Evolutionary conservation across 805 yeast genomes (phyloP).

Genomic region (Grigorovia yakushimaensis): DNA sequence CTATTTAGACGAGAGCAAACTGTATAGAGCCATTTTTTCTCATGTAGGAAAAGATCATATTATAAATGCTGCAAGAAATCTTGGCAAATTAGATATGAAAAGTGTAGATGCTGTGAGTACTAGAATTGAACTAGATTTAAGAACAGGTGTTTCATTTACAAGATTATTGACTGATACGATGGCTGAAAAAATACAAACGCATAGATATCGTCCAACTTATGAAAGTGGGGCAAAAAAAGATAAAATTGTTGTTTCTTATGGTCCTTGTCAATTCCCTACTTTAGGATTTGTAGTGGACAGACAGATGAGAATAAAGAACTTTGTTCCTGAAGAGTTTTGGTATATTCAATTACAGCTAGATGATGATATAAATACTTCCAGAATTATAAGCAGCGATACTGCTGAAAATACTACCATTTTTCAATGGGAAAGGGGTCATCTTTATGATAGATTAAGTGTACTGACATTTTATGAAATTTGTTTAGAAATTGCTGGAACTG

Average conservation of each 20-base stretch:
- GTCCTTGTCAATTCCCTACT: slow-evolving; percentile 94
- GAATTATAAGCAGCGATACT: slow-evolving; percentile 16
- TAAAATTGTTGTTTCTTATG: slow-evolving; percentile 51
- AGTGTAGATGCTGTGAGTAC: slow-evolving; percentile 79
- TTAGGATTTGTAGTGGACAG: slow-evolving; percentile 93
- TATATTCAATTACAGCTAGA: slow-evolving; percentile 43
- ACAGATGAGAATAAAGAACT: slow-evolving; percentile 61
- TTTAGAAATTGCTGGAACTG: slow-evolving; percentile 33
- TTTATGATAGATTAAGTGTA: slow-evolving; percentile 66
- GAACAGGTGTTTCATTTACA: slow-evolving; percentile 86
- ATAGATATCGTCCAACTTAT: slow-evolving; percentile 1
- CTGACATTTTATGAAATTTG: slow-evolving; percentile 61
- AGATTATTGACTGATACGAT: slow-evolving; percentile 53
- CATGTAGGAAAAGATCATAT: slow-evolving; percentile 76
- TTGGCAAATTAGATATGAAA: slow-evolving; percentile 50
- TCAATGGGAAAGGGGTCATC: slow-evolving; percentile 61
- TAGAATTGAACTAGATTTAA: slow-evolving; percentile 75
- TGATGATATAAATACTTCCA: background rate
- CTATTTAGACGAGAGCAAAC: slow-evolving; percentile 35
- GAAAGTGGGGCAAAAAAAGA: slow-evolving; percentile 10
- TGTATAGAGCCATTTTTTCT: slow-evolving; percentile 76
- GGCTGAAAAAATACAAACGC: slow-evolving; percentile 19
- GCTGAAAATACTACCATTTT: slow-evolving; percentile 33
- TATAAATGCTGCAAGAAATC: slow-evolving; percentile 60
- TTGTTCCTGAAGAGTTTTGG: slow-evolving; percentile 79